Percentiles rank a stretch among this genome's conserved stretches.
Conservation (phyloP, 2,329 filamentous ascomycete species). For the Ophiostoma ips region DNA sequence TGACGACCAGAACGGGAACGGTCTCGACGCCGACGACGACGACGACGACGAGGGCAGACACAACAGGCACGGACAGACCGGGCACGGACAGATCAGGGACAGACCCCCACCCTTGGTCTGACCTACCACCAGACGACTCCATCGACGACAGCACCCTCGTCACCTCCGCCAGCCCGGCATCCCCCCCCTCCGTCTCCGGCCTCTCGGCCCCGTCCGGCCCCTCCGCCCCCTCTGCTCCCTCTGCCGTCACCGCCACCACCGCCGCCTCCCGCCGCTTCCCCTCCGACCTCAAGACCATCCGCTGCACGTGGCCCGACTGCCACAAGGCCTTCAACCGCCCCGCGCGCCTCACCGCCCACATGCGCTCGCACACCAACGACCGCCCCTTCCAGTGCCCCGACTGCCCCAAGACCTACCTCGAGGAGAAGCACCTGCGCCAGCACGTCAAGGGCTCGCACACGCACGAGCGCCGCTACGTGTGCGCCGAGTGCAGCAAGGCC, state of each 20-base stretch:
- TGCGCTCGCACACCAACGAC: constrained; percentile 75
- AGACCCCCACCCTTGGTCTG: too few relatives aligned
- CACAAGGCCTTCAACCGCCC: constrained; percentile 78
- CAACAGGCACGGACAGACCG: not conserved
- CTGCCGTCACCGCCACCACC: constrained; percentile 11
- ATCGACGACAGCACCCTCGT: not conserved
- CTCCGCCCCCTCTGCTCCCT: too few relatives aligned
- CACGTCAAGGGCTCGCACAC: constrained; percentile 76
- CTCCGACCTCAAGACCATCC: constrained; percentile 62
- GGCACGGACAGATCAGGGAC: constrained; percentile 1
- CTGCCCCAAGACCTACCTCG: constrained; percentile 75
- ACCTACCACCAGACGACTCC: too few relatives aligned
- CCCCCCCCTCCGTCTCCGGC: too few relatives aligned
- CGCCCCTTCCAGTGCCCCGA: constrained; percentile 61
- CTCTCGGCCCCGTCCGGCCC: too few relatives aligned
- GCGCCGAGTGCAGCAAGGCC: constrained; percentile 64
- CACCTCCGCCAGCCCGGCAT: too few relatives aligned
- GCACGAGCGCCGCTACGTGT: constrained; percentile 54
- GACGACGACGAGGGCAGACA: not conserved
- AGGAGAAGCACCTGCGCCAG: constrained; percentile 72
- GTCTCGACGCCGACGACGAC: not conserved
- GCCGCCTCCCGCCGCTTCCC: constrained; percentile 30
- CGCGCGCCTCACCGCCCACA: constrained; percentile 62
- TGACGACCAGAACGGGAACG: too few relatives aligned
- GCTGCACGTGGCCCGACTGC: constrained; percentile 62